A percentile compares a stretch with the other conserved stretches of the same genome.
Evolutionary conservation across 148 eudicot genomes (phyloP).

Genomic region (Camellia japonica): DNA sequence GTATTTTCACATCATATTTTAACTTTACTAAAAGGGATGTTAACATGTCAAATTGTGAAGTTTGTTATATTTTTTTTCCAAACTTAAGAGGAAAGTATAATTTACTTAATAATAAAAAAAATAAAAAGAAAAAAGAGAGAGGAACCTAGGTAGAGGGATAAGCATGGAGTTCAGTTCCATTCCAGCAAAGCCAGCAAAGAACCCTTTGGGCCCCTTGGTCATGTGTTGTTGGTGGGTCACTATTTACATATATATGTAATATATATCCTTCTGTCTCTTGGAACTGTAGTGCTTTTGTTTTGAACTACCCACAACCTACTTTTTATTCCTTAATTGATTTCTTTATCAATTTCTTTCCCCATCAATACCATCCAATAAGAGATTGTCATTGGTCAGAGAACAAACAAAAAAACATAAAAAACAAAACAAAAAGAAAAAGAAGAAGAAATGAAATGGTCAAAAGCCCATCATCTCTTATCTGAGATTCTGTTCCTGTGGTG

Average conservation of each 20-base stretch:
- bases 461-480: slow-evolving; percentile 39
- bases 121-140: background rate
- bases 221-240: slow-evolving; percentile 42
- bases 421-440: background rate
- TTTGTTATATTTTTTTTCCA: too few species aligned
- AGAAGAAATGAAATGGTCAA: slow-evolving; percentile 23
- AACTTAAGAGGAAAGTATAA: background rate
- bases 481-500: slow-evolving; percentile 65
- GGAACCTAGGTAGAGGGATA: slow-evolving; percentile 27
- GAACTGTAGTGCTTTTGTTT: slow-evolving; percentile 30
- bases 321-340: slow-evolving; percentile 18
- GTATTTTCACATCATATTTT: too few species aligned
- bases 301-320: slow-evolving; percentile 22
- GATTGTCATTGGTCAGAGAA: slow-evolving; percentile 21
- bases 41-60: too few species aligned
- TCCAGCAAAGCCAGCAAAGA: slow-evolving; percentile 11
- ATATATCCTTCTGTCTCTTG: slow-evolving; percentile 22
- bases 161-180: slow-evolving; percentile 26
- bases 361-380: slow-evolving; percentile 17
- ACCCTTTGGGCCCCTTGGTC: slow-evolving; percentile 28
- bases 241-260: background rate
- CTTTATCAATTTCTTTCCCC: slow-evolving; percentile 20
- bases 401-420: slow-evolving; percentile 12
- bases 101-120: background rate
- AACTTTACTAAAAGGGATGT: too few species aligned